Base-by-base conservation (phyloP, 768 basidiomycete species). In the Cystobasidiopsis lactophilus region DNA sequence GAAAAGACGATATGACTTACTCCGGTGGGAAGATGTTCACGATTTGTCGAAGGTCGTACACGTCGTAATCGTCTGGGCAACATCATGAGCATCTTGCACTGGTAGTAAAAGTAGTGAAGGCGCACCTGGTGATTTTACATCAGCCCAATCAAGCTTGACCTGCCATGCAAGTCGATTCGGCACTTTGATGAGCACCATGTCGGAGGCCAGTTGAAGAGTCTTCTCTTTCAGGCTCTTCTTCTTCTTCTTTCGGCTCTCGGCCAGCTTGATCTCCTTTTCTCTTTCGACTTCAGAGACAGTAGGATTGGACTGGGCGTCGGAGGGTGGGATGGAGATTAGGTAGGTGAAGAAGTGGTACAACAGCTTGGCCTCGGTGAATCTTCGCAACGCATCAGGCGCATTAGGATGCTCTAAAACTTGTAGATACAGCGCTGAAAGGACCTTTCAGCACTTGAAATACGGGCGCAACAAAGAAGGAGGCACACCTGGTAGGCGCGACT, bases 91-190 rank as follows among this genome's bases (percentile, higher is more conserved):
- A 5, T 24, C 13, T 16, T 51, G 27, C 21, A 35, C 18, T 10
- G 19, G 27, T 54, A 23, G 14, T 24, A 23, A 37, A 18, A 27
- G 3, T 18, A 29, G 30, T 16, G 2, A 10, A 23, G 14, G 18
- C 57, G 41, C 16, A 57, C 60, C 57, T 58, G 58, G 54, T 55
- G 37, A 2, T 18, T 52, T 38, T 1, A 47, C 72, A 63, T 96
- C 79, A 51, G 69, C 74, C 56, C 76, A 73, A 61, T 96, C 85
- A 40, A 95, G 70, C 56, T 73, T 77, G 3, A 81, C 65, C 26
- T 68, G 71, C 91, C 93, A 98, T 0, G 82, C 85, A 24, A 79
- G 64, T 61, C 84, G 79, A 60, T 93, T 80, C 0, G 77, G 74
- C 9, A 88, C 74, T 16, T 72, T 70, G 19, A 98, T 70, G 5